Evolutionary conservation across 371 early-diverging fungal genomes (phyloP), one percentile per base, ranked within the genome.

Genomic region (Lichtheimia ornata): DNA sequence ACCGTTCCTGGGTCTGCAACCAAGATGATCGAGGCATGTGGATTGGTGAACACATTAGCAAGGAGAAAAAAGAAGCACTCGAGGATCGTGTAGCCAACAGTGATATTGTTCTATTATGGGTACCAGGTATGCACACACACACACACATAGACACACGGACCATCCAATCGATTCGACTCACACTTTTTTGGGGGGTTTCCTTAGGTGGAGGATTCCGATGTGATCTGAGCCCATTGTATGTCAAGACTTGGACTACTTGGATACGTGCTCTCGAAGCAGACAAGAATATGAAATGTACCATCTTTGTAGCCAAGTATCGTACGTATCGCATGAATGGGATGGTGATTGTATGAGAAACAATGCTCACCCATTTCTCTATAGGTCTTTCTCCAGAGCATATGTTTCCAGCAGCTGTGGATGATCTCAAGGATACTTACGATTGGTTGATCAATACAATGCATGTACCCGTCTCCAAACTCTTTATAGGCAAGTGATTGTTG

Each of bases 171-270:
- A 7, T 28, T 11, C 18, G 1, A 50, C 35, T 59, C 41, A 35
- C 20, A 40, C 9, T 35, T 11, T 35, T 35, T 35, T 56, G 5
- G 24, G 45, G 25, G 9, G 12, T 5, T 15, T 35, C 20, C 20
- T 9, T 42, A 78, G 79, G 79, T 40, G 79, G 75, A 14, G 79
- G 79, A 22, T 78, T 78, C 49, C 71, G 79, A 15, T 69, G 71
- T 22, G 53, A 75, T 60, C 61, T 75, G 12, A 65, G 71, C 24
- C 41, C 41, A 42, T 53, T 78, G 9, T 78, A 78, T 58, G 58
- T 65, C 11, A 59, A 67, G 9, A 72, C 72, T 14, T 75, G 71
- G 52, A 68, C 67, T 6, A 59, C 53, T 2, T 75, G 73, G 79
- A 71, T 75, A 24, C 55, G 70, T 9, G 70, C 68, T 54, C 35